Base-by-base conservation (phyloP, 768 basidiomycete species). In the Boletus tylopilopsis region DNA sequence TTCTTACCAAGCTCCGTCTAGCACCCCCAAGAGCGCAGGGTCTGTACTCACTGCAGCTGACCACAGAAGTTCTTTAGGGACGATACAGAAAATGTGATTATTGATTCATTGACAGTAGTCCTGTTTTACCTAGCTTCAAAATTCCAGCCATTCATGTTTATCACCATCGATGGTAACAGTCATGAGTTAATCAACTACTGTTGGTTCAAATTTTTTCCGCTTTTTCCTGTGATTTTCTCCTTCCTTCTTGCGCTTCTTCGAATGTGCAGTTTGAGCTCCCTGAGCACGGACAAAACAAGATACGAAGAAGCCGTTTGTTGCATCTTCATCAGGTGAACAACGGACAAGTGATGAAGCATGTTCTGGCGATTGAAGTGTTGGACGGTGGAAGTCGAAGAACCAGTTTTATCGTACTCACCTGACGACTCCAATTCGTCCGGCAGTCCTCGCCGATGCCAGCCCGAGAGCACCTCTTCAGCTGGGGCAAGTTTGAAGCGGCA, bases 231-330 rank as follows among this genome's bases (percentile, higher is more conserved):
- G 41, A 51, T 18, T 43, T 5, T 38, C 23, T 8, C 40, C 59
- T 27, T 48, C 58, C 43, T 58, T 58, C 42, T 56, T 70, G 49
- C 69, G 68, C 53, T 64, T 70, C 41, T 54, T 56, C 19, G 47
- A 42, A 33, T 46, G 18, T 8, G 24, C 29, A 38, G 33, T 15
- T 41, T 33, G 48, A 34, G 29, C 4, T 8, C 25, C 40, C 4
- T 54, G 19, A 15, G 13, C 16, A 10, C 40, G 58, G 33, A 91
- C 72, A 64, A 98, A 94, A 66, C 89, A 96, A n/a, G 90, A 85
- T 21, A 99, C 94, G 59, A 99, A 99, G 73, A 99, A 99, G 0
- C 96, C 96, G 61, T 98, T 98, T 12, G 90, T 93, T 32, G 79
- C 81, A 61, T 98, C 94, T 52, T 87, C 89, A 46, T 84, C 82